Percentiles rank a stretch among this genome's conserved stretches.
These are phyloP conservation scores for Sparassis latifolia DNA, from an alignment of 1,284 basidiomycete genomes.

Conservation along the genomic window DNA sequence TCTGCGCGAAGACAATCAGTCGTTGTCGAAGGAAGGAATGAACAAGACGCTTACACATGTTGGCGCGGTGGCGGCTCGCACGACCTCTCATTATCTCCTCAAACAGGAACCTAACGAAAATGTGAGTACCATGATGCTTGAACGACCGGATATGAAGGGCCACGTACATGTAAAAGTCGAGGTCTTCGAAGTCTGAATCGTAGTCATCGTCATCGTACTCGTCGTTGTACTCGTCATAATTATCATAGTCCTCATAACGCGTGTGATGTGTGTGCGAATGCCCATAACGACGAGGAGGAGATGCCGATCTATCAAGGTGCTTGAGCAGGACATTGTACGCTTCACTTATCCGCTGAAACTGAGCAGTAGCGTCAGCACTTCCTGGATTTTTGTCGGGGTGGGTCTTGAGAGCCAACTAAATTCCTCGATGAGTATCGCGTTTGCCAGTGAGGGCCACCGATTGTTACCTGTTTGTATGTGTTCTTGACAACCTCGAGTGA, in stretches of 20 bases:
- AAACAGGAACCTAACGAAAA: slow-evolving; percentile 36
- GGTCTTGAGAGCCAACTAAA: slow-evolving; percentile 55
- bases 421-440: not conserved
- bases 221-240: slow-evolving; percentile 21
- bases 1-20: slow-evolving; percentile 4
- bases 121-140: not conserved
- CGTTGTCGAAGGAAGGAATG: not conserved
- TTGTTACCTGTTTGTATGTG: slow-evolving; percentile 56
- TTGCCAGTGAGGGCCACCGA: not conserved
- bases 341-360: slow-evolving; percentile 62
- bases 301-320: slow-evolving; percentile 38
- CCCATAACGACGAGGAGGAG: slow-evolving; percentile 17
- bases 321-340: slow-evolving; percentile 58
- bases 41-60: slow-evolving; percentile 18
- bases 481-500: slow-evolving; percentile 57
- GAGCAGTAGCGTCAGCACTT: slow-evolving; percentile 53
- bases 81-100: slow-evolving; percentile 38
- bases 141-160: slow-evolving; percentile 3
- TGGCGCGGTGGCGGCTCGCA: slow-evolving; percentile 21
- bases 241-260: slow-evolving; percentile 28
- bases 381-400: slow-evolving; percentile 73
- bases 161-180: slow-evolving; percentile 39
- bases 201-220: slow-evolving; percentile 30
- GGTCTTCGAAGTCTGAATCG: slow-evolving; percentile 22
- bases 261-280: slow-evolving; percentile 11